phyloP scores from a whole-genome alignment of 495 filamentous ascomycete species.

The Penicillium verhagenii region DNA sequence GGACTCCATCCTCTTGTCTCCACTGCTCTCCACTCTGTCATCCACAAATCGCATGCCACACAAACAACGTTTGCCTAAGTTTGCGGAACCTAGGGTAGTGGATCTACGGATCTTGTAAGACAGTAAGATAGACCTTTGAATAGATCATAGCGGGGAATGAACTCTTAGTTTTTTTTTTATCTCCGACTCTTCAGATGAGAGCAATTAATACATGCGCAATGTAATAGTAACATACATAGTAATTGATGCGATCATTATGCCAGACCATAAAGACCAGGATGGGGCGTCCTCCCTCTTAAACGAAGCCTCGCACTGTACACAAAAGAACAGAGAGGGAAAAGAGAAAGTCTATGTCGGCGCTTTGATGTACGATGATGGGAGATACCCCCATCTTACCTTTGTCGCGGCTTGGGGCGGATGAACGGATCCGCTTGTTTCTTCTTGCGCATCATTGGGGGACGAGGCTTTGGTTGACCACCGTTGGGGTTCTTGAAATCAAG shows the following conservation, averaged over 20 bases:
- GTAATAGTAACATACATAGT: background rate
- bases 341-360: background rate
- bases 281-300: too few relatives aligned
- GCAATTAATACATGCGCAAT: too few relatives aligned
- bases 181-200: background rate
- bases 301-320: too few relatives aligned
- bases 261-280: background rate
- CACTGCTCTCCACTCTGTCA: too few relatives aligned
- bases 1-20: background rate
- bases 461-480: slow-evolving; percentile 12
- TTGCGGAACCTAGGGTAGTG: background rate
- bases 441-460: slow-evolving; percentile 43
- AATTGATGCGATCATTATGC: too few relatives aligned
- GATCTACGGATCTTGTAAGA: background rate
- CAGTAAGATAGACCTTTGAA: background rate
- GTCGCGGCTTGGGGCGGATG: slow-evolving; percentile 48
- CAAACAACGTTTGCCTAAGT: background rate
- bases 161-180: background rate
- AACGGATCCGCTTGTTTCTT: slow-evolving; percentile 53
- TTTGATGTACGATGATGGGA: background rate
- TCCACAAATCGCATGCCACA: background rate
- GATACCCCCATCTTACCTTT: background rate
- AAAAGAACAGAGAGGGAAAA: too few relatives aligned
- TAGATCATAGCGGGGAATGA: background rate
- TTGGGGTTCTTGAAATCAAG: slow-evolving; percentile 13